Base-by-base conservation (phyloP, 148 eudicot genomes). In the Vaccinium corymbosum region DNA sequence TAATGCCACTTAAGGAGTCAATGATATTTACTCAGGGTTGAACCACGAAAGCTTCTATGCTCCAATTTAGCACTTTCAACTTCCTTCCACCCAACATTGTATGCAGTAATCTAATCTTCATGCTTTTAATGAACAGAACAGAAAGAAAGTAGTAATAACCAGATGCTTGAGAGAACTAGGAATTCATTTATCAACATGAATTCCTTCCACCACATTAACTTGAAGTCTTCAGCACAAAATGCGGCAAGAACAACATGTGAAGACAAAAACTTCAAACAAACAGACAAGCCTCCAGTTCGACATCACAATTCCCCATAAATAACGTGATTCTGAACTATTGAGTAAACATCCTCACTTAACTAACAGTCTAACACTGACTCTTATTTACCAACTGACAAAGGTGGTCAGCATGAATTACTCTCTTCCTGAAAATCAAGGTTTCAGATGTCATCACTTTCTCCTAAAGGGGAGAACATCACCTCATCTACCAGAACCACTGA, bases 171-270 rank as follows among this genome's bases (percentile, higher is more conserved):
- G 48, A 72, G n/a, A 25, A 74, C 78, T 35, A 16, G 10, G 42
- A 35, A 46, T 42, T 27, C 46, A 73, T n/a, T 73, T 35, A 17
- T 38, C 76, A 73, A 73, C 75, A 73, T 16, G 51, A 46, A 74
- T 46, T 19, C 78, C 52, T 19, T 46, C 51, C 27, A 66, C 32
- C 35, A 46, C n/a, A 46, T 19, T 74, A 19, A 42, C 46, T 29
- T 42, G 78, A 42, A 74, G 52, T 74, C 51, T 74, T 11, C 50
- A 74, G 78, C 78, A 74, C 51, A 8, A 46, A 74, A 29, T 62
- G 22, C 52, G 25, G 46, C 17, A 74, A 17, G 52, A 74, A 74
- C n/a, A 22, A 74, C 52, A 29, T 46, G 78, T 51, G 12, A 46
- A 42, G 19, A 42, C 52, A 74, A 42, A 35, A 74, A 46, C 78